Conservation (phyloP, 805 yeast species). For the Yamadazyma scolyti region DNA sequence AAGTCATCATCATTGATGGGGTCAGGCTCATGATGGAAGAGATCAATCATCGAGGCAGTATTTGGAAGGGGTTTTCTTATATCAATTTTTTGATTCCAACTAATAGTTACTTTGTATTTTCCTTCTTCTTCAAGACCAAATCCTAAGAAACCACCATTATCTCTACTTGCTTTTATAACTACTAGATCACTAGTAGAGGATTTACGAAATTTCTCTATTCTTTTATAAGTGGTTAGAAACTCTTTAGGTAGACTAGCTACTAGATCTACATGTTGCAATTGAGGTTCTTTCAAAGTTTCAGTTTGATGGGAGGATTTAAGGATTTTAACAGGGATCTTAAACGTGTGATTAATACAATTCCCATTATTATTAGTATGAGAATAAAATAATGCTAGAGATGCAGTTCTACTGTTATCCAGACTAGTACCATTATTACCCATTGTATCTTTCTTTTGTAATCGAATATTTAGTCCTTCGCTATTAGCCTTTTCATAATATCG, state of each 20-base stretch:
- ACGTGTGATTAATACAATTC: slow-evolving; percentile 56
- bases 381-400: slow-evolving; percentile 54
- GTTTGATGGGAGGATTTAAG: slow-evolving; percentile 53
- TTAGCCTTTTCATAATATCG: slow-evolving; percentile 53
- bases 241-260: slow-evolving; percentile 51
- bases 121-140: slow-evolving; percentile 55
- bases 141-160: slow-evolving; percentile 45
- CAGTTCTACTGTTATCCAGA: slow-evolving; percentile 34
- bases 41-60: not conserved
- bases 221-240: slow-evolving; percentile 49
- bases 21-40: slow-evolving; percentile 2
- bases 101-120: slow-evolving; percentile 46
- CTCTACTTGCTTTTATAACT: slow-evolving; percentile 45
- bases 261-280: slow-evolving; percentile 49
- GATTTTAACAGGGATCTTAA: slow-evolving; percentile 67
- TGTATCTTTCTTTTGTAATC: slow-evolving; percentile 46
- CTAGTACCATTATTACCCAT: slow-evolving; percentile 15
- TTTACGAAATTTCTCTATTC: slow-evolving; percentile 64
- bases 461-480: slow-evolving; percentile 46
- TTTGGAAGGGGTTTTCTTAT: slow-evolving; percentile 31
- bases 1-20: slow-evolving; percentile 6
- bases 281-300: slow-evolving; percentile 57
- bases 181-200: slow-evolving; percentile 39
- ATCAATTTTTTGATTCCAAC: slow-evolving; percentile 56
- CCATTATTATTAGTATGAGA: slow-evolving; percentile 41